phyloP scores from a whole-genome alignment of 192 early-diverging fungal species.

The Podila epigama region DNA sequence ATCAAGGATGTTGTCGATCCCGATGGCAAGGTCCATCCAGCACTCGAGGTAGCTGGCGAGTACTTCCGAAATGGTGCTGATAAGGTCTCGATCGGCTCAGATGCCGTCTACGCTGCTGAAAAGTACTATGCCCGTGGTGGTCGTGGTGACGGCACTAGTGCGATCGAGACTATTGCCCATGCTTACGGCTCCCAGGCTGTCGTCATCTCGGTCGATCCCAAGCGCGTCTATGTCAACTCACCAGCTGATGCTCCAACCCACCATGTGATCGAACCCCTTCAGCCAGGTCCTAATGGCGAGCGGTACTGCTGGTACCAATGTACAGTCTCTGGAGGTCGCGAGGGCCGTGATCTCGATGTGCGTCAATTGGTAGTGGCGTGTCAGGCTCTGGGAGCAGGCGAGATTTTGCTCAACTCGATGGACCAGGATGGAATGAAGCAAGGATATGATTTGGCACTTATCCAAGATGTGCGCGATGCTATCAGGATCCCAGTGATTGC shows the following conservation, averaged over 20 bases:
- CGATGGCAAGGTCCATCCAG: constrained; percentile 79
- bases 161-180: constrained; percentile 94
- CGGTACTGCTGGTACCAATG: constrained; percentile 99
- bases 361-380: constrained; percentile 88
- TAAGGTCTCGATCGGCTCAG: constrained; percentile 99
- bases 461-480: constrained; percentile 78
- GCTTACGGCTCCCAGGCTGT: constrained; percentile 99
- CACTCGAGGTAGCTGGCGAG: constrained; percentile 97
- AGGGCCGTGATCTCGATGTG: constrained; percentile 95
- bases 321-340: constrained; percentile 97
- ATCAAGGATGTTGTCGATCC: constrained; percentile 93
- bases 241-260: constrained; percentile 79
- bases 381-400: constrained; percentile 92
- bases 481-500: constrained; percentile 98
- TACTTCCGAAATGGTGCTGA: constrained; percentile 99
- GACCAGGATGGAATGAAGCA: constrained; percentile 98
- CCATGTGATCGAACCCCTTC: constrained; percentile 72
- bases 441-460: constrained; percentile 92
- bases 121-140: constrained; percentile 70
- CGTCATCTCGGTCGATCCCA: constrained; percentile 98
- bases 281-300: constrained; percentile 92
- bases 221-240: constrained; percentile 86
- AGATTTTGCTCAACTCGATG: constrained; percentile 99
- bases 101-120: constrained; percentile 99
- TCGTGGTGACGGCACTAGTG: constrained; percentile 71